Evolutionary conservation across 768 basidiomycete species (phyloP).

Genomic region (Leucogyrophana mollusca): DNA sequence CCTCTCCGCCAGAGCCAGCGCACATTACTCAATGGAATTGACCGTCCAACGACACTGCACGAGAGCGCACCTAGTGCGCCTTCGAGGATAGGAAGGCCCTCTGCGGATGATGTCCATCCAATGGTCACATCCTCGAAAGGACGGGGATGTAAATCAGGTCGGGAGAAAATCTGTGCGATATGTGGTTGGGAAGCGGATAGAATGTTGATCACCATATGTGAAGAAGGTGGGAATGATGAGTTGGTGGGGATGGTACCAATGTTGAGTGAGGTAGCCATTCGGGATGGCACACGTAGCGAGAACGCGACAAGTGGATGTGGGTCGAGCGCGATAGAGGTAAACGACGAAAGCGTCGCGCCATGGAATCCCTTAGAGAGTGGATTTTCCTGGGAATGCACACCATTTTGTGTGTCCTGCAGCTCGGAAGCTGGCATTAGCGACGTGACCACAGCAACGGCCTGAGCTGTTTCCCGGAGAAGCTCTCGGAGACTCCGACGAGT

Average conservation of each 20-base stretch:
- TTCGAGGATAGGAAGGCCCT: constrained; percentile 59
- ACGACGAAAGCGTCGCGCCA: constrained; percentile 92
- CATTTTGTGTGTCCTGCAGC: constrained; percentile 4
- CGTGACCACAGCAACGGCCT: constrained; percentile 87
- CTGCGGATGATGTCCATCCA: constrained; percentile 40
- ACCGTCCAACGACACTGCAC: constrained; percentile 62
- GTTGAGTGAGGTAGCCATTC: constrained; percentile 72
- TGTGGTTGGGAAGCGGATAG: constrained; percentile 66
- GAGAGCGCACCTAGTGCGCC: constrained; percentile 69
- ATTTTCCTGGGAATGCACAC: not conserved
- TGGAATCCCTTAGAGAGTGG: constrained; percentile 45
- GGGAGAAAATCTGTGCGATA: constrained; percentile 68
- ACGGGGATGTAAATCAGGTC: constrained; percentile 62
- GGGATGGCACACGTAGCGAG: constrained; percentile 84
- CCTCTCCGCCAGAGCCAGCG: constrained; percentile 30
- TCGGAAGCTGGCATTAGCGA: constrained; percentile 47
- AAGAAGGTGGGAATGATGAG: too few species aligned
- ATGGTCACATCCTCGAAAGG: constrained; percentile 47
- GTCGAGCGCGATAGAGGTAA: constrained; percentile 88
- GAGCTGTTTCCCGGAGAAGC: constrained; percentile 73
- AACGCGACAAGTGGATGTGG: constrained; percentile 88
- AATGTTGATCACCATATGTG: constrained; percentile 78
- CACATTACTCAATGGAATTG: constrained; percentile 62
- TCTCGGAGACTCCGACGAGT: constrained; percentile 39
- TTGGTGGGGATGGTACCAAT: too few species aligned